These are phyloP conservation scores for Petunia secreta DNA, from an alignment of 257 asterid genomes.

Conservation along the genomic window DNA sequence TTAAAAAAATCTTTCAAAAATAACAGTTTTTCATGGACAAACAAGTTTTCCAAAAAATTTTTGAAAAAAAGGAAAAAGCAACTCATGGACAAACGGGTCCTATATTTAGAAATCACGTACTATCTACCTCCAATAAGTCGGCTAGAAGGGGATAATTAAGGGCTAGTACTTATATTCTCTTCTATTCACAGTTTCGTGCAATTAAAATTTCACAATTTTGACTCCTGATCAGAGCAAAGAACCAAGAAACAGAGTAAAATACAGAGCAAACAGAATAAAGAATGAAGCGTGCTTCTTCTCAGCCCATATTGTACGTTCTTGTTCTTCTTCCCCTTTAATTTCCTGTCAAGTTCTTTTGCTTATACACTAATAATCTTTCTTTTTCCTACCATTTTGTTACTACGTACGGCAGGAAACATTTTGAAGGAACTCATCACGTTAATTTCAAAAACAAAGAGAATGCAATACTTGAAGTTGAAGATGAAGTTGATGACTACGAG, in stretches of 20 bases:
- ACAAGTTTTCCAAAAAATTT: no score
- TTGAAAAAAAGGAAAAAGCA: no score
- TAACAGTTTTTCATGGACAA: no score
- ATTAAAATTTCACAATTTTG: neutral
- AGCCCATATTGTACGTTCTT: slow-evolving; percentile 51
- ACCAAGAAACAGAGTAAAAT: neutral
- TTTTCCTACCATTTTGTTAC: neutral
- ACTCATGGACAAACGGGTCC: no score
- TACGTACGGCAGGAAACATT: slow-evolving; percentile 42
- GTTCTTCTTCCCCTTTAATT: neutral
- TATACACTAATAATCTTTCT: neutral
- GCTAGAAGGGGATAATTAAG: no score
- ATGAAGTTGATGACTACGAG: neutral
- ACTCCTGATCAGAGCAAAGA: neutral
- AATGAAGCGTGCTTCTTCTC: slow-evolving; percentile 72
- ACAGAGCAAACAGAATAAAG: slow-evolving; percentile 17
- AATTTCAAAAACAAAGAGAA: slow-evolving; percentile 27
- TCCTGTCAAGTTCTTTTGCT: neutral
- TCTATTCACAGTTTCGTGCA: neutral
- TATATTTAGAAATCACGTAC: no score
- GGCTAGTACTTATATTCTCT: neutral
- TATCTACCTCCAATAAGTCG: no score
- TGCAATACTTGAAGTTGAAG: slow-evolving; percentile 22
- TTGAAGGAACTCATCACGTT: slow-evolving; percentile 39
- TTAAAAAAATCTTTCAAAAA: no score